Evolutionary conservation across 805 yeast species (phyloP).

Genomic region (Soucietia sequanensis): DNA sequence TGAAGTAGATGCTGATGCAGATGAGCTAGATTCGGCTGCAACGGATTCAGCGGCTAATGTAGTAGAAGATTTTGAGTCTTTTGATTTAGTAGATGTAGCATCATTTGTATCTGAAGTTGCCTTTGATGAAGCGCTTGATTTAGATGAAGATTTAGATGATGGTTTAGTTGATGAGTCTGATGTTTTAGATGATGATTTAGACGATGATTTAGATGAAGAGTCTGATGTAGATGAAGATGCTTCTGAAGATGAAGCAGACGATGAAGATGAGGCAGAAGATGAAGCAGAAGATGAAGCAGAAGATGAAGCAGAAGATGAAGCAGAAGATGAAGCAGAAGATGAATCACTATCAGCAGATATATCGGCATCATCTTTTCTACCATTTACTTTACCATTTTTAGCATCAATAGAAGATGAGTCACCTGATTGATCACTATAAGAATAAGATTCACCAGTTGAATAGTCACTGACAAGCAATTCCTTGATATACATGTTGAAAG

Average conservation of each 20-base stretch:
- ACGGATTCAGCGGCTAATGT: neutral
- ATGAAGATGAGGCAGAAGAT: neutral
- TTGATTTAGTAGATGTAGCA: neutral
- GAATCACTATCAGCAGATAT: neutral
- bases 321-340: neutral
- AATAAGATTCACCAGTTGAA: constrained; percentile 58
- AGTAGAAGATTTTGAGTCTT: neutral
- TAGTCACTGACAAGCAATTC: constrained; percentile 59
- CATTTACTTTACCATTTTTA: constrained; percentile 57
- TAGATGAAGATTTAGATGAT: neutral
- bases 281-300: constrained; percentile 2
- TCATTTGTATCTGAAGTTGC: neutral
- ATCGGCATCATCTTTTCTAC: constrained; percentile 47
- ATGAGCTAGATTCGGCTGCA: neutral
- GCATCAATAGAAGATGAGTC: constrained; percentile 57
- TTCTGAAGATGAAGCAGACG: constrained; percentile 1
- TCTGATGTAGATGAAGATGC: constrained; percentile 1
- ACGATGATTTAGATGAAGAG: neutral
- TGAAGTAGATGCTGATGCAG: constrained; percentile 1
- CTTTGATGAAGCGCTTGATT: neutral
- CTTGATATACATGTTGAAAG: constrained; percentile 64
- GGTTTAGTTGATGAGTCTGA: neutral
- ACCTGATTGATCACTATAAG: constrained; percentile 55
- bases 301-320: constrained; percentile 2
- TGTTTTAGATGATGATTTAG: neutral